These are phyloP conservation scores for Termitomyces sp. DNA, from an alignment of 768 basidiomycete species.

Conservation along the genomic window DNA sequence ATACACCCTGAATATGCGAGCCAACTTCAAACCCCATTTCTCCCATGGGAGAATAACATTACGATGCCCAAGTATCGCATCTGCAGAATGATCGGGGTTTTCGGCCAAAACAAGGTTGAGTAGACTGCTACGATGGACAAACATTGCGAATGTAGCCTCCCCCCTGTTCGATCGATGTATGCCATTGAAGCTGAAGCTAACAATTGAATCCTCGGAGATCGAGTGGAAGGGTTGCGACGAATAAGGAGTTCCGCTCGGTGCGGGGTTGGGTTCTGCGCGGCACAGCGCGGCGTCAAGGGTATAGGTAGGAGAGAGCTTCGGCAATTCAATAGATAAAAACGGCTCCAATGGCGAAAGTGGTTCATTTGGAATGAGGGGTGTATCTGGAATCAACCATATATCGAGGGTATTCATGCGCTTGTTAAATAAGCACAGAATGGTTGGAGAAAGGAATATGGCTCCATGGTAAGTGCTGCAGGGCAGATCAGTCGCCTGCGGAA, in stretches of 20 bases:
- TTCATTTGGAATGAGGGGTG: neutral
- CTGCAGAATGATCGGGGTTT: neutral
- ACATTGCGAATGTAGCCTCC: neutral
- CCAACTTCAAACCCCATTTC: neutral
- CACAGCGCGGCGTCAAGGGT: neutral
- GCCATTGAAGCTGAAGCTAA: neutral
- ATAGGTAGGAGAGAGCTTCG: neutral
- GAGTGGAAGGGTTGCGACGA: neutral
- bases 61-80: neutral
- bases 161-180: neutral
- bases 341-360: neutral
- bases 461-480: neutral
- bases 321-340: neutral
- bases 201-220: neutral
- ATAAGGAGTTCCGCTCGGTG: neutral
- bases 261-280: neutral
- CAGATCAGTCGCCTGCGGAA: neutral
- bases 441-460: conserved; percentile 1
- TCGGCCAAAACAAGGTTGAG: neutral
- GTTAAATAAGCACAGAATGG: neutral
- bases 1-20: neutral
- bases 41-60: neutral
- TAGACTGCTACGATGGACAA: neutral
- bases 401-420: neutral
- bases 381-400: neutral